Base-by-base conservation (phyloP, 345 rosid genomes). In the Dimocarpus longan region DNA sequence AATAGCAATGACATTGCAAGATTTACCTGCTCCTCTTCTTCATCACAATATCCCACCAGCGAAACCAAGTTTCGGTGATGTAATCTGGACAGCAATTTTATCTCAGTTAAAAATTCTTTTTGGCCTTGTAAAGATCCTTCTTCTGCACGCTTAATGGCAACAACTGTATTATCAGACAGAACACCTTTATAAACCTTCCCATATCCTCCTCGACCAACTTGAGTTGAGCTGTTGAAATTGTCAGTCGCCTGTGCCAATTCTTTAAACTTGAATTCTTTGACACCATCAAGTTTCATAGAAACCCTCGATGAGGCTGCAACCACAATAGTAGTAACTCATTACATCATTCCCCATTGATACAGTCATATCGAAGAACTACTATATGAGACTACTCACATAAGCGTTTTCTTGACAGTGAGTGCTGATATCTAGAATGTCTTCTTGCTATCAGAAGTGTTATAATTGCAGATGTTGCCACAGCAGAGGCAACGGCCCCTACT, bases 151-250 rank as follows among this genome's bases (percentile, higher is more conserved):
- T 95, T 95, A 81, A 93, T 84, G 77, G 98, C 98, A 81, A 89
- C 94, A 0, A 87, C 75, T 19, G 88, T 84, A 80, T 77, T 83
- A 80, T 90, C 92, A 39, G 83, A 82, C 74, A 95, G 82, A 80
- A 79, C 82, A 76, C 99, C 99, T 88, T 83, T 88, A 73, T 92
- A 93, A 64, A 95, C 99, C 84, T 88, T 93, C 71, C 99, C 98
- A 80, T 95, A 93, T 32, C 99, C 99, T 80, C 98, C 98, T 66
- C 81, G 92, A 66, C 98, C 98, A 79, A 95, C 92, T 89, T 89
- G 83, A 81, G 91, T 74, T 44, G 91, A 89, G 86, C 78, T 82
- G 79, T 86, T 86, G 63, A 95, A 95, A 67, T 89, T 84, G 73
- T 91, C 86, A 5, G 98, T 91, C 76, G 97, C 98, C 80, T 78